phyloP scores from a whole-genome alignment of 163 green algal genomes.

The Chlamydomonas reinhardtii region DNA sequence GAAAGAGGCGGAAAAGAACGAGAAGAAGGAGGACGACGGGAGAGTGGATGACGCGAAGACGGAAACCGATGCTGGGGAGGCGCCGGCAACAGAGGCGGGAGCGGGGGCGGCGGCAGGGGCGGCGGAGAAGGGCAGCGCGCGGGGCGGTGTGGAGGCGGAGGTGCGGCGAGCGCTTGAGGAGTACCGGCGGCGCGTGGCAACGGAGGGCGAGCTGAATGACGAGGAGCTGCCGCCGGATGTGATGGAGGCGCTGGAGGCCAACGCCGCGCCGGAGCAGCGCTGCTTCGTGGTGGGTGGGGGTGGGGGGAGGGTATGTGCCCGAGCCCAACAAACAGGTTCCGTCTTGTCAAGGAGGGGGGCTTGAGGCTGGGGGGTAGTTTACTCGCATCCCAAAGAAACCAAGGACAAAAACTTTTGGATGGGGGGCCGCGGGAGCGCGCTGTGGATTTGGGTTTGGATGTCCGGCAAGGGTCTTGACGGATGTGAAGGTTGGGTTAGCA shows the following conservation, averaged over 20 bases:
- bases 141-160: constrained; percentile 14
- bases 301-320: too few relatives aligned
- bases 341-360: too few relatives aligned
- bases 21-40: neutral
- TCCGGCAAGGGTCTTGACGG: too few relatives aligned
- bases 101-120: neutral
- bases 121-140: neutral
- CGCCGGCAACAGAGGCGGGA: neutral
- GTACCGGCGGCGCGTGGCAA: constrained; percentile 61
- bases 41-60: neutral
- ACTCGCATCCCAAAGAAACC: too few relatives aligned
- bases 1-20: neutral
- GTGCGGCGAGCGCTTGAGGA: constrained; percentile 51
- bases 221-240: constrained; percentile 74
- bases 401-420: too few relatives aligned
- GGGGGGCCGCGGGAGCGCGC: too few relatives aligned
- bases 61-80: neutral
- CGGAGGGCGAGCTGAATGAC: constrained; percentile 70
- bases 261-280: constrained; percentile 54
- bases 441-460: too few relatives aligned
- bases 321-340: too few relatives aligned
- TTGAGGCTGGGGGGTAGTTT: too few relatives aligned
- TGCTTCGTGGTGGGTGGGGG: constrained; percentile 68
- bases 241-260: constrained; percentile 71
- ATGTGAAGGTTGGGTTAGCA: too few relatives aligned